Conservation (phyloP, 176 grass and related monocot species). For the Juncus inflexus region DNA sequence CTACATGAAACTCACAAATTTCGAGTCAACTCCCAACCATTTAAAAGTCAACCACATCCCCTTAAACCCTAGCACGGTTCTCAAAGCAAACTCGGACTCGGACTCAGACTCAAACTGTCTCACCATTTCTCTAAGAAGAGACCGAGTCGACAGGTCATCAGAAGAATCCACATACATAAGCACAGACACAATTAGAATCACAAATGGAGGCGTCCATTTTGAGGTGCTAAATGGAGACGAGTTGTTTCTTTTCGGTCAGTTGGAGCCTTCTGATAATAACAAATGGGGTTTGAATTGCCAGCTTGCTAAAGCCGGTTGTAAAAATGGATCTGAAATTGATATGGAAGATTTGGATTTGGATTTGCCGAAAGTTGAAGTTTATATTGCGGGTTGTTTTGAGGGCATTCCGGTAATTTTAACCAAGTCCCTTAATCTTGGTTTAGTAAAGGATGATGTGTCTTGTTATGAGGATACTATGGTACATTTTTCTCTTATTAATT, state of each 20-base stretch:
- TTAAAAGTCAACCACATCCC: conserved; percentile 57
- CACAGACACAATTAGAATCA: conserved; percentile 48
- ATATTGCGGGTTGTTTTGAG: conserved; percentile 53
- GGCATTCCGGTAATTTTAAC: conserved; percentile 61
- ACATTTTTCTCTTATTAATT: neutral
- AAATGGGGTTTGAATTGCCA: conserved; percentile 65
- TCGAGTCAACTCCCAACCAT: conserved; percentile 36
- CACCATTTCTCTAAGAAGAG: conserved; percentile 38
- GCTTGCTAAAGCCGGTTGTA: conserved; percentile 22
- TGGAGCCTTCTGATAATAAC: conserved; percentile 40
- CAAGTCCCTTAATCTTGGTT: conserved; percentile 43
- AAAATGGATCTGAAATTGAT: conserved; percentile 6
- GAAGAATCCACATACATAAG: conserved; percentile 55
- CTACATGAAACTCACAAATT: conserved; percentile 70
- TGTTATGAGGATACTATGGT: conserved; percentile 4
- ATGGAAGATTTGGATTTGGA: neutral
- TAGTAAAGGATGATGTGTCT: neutral
- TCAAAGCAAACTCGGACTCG: conserved; percentile 28
- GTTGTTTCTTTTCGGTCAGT: conserved; percentile 48
- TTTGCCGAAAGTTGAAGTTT: conserved; percentile 51
- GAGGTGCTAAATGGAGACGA: conserved; percentile 44
- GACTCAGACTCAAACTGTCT: conserved; percentile 25
- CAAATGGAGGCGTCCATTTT: conserved; percentile 58
- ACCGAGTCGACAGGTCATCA: conserved; percentile 34
- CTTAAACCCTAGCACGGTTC: conserved; percentile 47